Conservation (phyloP, 768 basidiomycete species). For the Agrocybe praecox region DNA sequence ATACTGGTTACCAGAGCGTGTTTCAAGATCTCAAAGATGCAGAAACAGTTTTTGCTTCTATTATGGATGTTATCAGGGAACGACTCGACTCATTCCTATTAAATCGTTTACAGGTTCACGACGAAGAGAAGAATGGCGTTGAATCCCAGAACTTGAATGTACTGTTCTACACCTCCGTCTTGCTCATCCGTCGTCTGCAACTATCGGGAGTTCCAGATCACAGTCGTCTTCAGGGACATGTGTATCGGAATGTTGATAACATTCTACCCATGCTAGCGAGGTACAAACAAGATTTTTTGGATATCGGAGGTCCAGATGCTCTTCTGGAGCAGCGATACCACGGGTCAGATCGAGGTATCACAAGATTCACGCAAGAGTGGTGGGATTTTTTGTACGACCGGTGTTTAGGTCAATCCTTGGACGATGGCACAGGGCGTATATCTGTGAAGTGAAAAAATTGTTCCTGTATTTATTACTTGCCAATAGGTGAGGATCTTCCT, state of each 20-base stretch:
- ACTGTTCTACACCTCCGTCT: constrained; percentile 1
- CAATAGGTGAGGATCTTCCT: too few species aligned
- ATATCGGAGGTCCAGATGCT: background rate
- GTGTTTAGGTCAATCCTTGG: too few species aligned
- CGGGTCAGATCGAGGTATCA: background rate
- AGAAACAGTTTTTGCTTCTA: background rate
- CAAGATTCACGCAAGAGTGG: background rate
- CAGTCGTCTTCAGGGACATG: background rate
- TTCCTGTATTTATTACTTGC: too few species aligned
- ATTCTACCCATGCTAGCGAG: background rate
- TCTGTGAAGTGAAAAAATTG: too few species aligned
- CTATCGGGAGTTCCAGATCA: background rate
- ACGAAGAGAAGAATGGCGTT: too few species aligned
- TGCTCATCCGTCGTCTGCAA: constrained; percentile 1
- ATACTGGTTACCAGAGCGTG: background rate
- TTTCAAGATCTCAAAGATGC: background rate
- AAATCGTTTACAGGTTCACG: background rate
- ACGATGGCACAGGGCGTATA: too few species aligned
- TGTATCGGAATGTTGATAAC: background rate
- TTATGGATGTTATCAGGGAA: background rate
- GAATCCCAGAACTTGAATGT: background rate
- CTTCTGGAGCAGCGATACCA: background rate
- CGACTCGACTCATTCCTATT: background rate
- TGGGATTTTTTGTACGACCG: background rate
- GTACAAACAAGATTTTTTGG: background rate